Evolutionary conservation across 2,329 filamentous ascomycete genomes (phyloP).

Genomic region (Teratosphaeria destructans): DNA sequence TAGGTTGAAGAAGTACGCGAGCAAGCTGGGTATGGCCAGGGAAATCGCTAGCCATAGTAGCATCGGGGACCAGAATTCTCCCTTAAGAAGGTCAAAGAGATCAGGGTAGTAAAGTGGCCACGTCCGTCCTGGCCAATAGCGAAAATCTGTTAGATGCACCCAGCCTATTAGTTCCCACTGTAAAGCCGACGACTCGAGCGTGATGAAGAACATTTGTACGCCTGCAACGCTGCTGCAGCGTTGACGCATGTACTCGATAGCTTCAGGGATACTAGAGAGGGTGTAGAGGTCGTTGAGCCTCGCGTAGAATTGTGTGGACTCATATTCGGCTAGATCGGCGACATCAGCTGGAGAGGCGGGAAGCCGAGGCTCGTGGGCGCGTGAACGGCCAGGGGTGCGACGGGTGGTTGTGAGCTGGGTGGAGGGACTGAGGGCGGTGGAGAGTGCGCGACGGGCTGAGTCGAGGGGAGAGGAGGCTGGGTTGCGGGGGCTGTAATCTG

Average conservation of each 20-base stretch:
- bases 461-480: neutral
- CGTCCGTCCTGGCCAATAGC: neutral
- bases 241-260: slow-evolving; percentile 56
- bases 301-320: slow-evolving; percentile 54
- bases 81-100: slow-evolving; percentile 65
- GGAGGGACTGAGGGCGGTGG: neutral
- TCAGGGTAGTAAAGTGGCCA: slow-evolving; percentile 50
- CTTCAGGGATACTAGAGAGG: slow-evolving; percentile 56
- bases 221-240: slow-evolving; percentile 61
- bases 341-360: slow-evolving; percentile 66
- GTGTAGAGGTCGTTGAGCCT: slow-evolving; percentile 55
- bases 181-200: slow-evolving; percentile 61
- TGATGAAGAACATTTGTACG: slow-evolving; percentile 57
- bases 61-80: slow-evolving; percentile 62
- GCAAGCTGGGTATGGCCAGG: slow-evolving; percentile 56
- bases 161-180: slow-evolving; percentile 61
- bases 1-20: slow-evolving; percentile 87
- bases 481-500: neutral
- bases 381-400: slow-evolving; percentile 15
- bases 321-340: slow-evolving; percentile 64
- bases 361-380: neutral
- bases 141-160: slow-evolving; percentile 49
- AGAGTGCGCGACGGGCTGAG: neutral
- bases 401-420: slow-evolving; percentile 10
- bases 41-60: slow-evolving; percentile 68